Base-by-base conservation (phyloP, 176 grass and related monocot species). In the Secale cereale region DNA sequence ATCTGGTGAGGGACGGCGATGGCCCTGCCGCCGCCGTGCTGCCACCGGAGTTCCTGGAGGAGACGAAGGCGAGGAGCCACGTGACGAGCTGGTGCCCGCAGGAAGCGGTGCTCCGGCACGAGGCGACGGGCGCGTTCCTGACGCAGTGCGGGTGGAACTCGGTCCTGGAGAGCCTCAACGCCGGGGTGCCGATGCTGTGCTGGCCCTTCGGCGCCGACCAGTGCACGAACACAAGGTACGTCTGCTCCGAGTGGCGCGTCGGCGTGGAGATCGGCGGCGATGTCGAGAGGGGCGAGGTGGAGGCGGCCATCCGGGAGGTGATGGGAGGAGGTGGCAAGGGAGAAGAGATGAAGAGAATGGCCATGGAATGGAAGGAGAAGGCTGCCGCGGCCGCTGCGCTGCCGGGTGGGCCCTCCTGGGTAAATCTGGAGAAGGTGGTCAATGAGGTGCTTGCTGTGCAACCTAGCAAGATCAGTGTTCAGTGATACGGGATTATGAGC, bases 71-170 rank as follows among this genome's bases (percentile, higher is more conserved):
- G 6, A 65, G 79, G 57, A 8, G 79, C 4, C 8, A 12, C 59
- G 26, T 85, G 52, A 80, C 82, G 7, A 88, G 70, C 82, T 87
- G 82, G 89, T 88, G 89, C 31, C 89, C 76, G 0, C 81, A 91
- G 32, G 70, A 27, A 4, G 81, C 25, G 54, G 77, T 88, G 70
- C 85, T 91, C 11, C 72, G 63, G 41, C 85, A 91, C 22, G 39
- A 52, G 17, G 81, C 85, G 1, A 23, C 62, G 0, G 85, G 67
- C 3, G 66, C 45, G 3, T 88, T 88, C 67, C 25, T 92, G 26
- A 88, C 90, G 19, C 90, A 91, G 45, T 82, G 90, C 59, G 90
- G 90, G 8, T 91, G 90, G 90, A 91, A 91, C 90, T 91, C 82
- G 2, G 10, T 68, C 5, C 57, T 92, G 23, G 86, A 92, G 41